Conservation (phyloP, 441 rosid species). For the Isatis lusitanica region DNA sequence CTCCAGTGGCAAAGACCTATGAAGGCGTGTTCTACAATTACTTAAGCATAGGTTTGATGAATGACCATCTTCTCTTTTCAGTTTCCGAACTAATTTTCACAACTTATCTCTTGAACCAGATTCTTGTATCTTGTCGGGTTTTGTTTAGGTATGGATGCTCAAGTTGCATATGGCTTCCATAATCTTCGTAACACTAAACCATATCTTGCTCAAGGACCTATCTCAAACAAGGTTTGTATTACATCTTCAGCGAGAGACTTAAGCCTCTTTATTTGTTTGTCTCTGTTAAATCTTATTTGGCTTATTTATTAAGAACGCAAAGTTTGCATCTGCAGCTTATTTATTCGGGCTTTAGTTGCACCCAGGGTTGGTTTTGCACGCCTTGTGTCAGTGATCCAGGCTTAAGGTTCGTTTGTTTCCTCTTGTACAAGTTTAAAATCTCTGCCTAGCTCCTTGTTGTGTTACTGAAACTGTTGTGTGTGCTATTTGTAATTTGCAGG, state of each 20-base stretch:
- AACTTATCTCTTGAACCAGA: background rate
- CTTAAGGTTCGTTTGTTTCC: constrained; percentile 55
- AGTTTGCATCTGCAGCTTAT: constrained; percentile 58
- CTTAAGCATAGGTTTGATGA: constrained; percentile 69
- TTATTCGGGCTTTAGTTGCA: constrained; percentile 86
- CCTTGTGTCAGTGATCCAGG: constrained; percentile 89
- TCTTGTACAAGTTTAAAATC: background rate
- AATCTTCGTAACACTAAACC: constrained; percentile 83
- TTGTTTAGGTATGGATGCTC: constrained; percentile 88
- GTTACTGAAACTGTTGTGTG: background rate
- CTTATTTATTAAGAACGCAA: background rate
- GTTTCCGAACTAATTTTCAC: background rate
- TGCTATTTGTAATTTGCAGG: constrained; percentile 40
- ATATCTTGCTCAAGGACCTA: constrained; percentile 71
- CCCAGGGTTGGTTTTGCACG: constrained; percentile 96
- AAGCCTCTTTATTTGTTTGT: background rate
- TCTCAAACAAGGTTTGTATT: constrained; percentile 52
- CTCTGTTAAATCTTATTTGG: background rate
- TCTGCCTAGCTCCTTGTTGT: background rate
- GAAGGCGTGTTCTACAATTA: constrained; percentile 89
- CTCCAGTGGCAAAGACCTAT: constrained; percentile 49
- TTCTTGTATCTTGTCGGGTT: too few species aligned
- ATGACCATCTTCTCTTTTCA: constrained; percentile 1
- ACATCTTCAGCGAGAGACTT: background rate
- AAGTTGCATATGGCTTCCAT: constrained; percentile 89